Evolutionary conservation across 805 yeast genomes (phyloP), one percentile per base, ranked within the genome.

Genomic region (Barnettozyma populi): DNA sequence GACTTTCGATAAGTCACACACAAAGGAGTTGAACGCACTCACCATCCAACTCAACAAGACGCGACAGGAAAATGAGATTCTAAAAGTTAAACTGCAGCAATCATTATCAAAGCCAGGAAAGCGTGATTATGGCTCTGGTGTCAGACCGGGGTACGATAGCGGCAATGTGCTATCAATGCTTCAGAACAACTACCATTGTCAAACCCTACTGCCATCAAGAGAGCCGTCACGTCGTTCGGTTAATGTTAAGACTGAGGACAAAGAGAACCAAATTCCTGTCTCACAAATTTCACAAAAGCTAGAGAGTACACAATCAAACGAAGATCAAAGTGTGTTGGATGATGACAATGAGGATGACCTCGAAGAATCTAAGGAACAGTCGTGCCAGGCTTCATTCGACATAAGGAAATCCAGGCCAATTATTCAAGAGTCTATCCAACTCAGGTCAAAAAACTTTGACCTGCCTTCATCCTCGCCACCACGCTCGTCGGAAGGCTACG

Each of bases 361-460:
- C n/a, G 25, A 45, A 5, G 38, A 38, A 21, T 44, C 45, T 11
- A 48, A 39, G 25, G 43, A 44, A 13, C 43, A 29, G 16, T 24
- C 32, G 14, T 39, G 32, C 19, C 43, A 43, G 13, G 35, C 35
- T 25, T 35, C 53, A 8, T 48, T 44, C 36, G 53, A 49, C 20
- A 42, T 47, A 5, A 24, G 52, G 23, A 43, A 20, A 5, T 32
- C 51, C 2, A 41, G 29, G 16, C 48, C 48, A 20, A 34, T 46
- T 13, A 41, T 47, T 11, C 24, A 39, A 41, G 49, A 49, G 46
- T 56, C 60, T 2, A 29, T 56, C n/a, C 51, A 52, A 34, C 47
- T 57, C 10, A 53, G 49, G 14, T 49, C 46, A 2, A 47, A 32
- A 5, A 42, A 46, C 13, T 35, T 48, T 18, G 49, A 52, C 18